Conservation (phyloP, 2,329 filamentous ascomycete species). For the Aspergillus japonicus region DNA sequence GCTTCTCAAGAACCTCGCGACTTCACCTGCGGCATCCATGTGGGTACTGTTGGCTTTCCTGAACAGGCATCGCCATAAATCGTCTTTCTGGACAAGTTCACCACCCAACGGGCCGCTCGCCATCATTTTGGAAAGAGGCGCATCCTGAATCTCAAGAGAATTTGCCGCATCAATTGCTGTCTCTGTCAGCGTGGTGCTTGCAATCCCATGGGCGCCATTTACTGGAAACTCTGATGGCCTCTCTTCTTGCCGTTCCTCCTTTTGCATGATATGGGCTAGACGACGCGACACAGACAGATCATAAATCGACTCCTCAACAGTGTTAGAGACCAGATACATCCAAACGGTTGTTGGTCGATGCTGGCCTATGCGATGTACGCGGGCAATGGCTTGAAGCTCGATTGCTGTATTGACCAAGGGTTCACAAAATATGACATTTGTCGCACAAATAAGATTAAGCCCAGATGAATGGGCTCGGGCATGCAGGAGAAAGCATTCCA, state of each 20-base stretch:
- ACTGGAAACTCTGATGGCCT: background rate
- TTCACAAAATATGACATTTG: slow-evolving; percentile 91
- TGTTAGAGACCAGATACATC: slow-evolving; percentile 89
- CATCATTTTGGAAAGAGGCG: slow-evolving; percentile 68
- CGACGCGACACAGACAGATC: slow-evolving; percentile 77
- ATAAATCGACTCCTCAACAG: slow-evolving; percentile 90
- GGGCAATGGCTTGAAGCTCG: slow-evolving; percentile 90
- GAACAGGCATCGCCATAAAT: slow-evolving; percentile 89
- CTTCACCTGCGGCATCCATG: slow-evolving; percentile 41
- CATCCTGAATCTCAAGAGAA: slow-evolving; percentile 75
- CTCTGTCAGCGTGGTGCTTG: slow-evolving; percentile 47
- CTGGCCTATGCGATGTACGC: slow-evolving; percentile 93
- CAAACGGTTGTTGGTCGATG: slow-evolving; percentile 85
- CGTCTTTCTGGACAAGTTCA: slow-evolving; percentile 73
- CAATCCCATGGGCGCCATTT: slow-evolving; percentile 14
- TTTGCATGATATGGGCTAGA: slow-evolving; percentile 69
- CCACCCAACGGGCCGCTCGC: slow-evolving; percentile 68
- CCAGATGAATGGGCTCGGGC: slow-evolving; percentile 86
- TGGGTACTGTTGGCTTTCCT: slow-evolving; percentile 13
- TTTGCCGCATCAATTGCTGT: slow-evolving; percentile 79
- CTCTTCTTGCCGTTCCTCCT: slow-evolving; percentile 34
- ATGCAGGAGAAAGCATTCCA: slow-evolving; percentile 85
- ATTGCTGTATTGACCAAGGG: slow-evolving; percentile 90
- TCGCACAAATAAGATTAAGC: slow-evolving; percentile 87
- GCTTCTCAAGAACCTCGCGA: slow-evolving; percentile 52